A percentile compares a stretch with the other conserved stretches of the same genome.
Conservation (phyloP, 179 eudicot genomes). For the Corrigiola litoralis region DNA sequence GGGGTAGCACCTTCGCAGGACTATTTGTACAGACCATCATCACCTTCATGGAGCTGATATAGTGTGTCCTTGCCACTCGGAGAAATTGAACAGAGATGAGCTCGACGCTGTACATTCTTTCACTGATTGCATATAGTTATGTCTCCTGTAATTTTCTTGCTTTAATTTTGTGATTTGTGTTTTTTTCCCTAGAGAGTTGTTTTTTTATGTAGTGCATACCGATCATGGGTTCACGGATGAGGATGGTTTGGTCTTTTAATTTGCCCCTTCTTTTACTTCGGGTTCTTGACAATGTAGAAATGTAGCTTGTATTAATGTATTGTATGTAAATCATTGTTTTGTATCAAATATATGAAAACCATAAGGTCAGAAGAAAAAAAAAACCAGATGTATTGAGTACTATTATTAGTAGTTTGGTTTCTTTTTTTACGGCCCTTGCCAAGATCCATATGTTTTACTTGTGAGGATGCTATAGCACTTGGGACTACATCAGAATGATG, state of each 20-base stretch:
- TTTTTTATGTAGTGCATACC: constrained; percentile 15
- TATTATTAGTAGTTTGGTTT: too few relatives aligned
- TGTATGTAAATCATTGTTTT: constrained; percentile 29
- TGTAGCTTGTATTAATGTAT: constrained; percentile 21
- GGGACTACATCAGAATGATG: too few relatives aligned
- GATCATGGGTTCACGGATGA: constrained; percentile 3
- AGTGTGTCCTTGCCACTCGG: background rate
- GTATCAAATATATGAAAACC: constrained; percentile 8
- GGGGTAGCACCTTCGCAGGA: constrained; percentile 60
- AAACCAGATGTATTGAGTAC: too few relatives aligned
- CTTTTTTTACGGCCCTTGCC: too few relatives aligned
- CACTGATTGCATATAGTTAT: constrained; percentile 30
- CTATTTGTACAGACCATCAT: constrained; percentile 61
- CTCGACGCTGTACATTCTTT: constrained; percentile 29
- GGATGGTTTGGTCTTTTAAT: constrained; percentile 4
- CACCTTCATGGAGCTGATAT: constrained; percentile 85
- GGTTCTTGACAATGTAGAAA: constrained; percentile 14
- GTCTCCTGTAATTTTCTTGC: constrained; percentile 16
- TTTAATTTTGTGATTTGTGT: constrained; percentile 1
- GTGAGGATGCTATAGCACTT: too few relatives aligned
- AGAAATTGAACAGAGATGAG: constrained; percentile 3
- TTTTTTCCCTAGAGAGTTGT: constrained; percentile 16
- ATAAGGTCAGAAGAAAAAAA: too few relatives aligned
- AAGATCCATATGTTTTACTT: too few relatives aligned
- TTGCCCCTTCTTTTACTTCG: background rate